Evolutionary conservation across 495 filamentous ascomycete genomes (phyloP).

Genomic region (Corynascus novoguineensis): DNA sequence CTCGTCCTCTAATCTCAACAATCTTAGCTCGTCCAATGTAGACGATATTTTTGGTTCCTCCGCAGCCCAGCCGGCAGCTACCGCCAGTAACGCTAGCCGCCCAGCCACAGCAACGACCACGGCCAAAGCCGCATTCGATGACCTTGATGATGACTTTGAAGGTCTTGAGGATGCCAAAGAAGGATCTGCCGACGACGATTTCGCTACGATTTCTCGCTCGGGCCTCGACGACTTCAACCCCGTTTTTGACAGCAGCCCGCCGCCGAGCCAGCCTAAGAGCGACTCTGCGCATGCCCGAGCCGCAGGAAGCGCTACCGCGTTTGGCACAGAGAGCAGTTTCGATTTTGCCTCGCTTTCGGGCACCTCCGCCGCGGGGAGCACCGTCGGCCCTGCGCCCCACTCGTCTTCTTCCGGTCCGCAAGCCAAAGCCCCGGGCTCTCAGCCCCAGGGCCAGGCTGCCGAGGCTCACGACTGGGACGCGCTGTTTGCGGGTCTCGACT

Average conservation of each 20-base stretch:
- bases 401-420: constrained; percentile 24
- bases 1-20: constrained; percentile 13
- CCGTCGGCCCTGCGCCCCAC: constrained; percentile 47
- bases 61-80: neutral
- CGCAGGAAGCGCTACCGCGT: constrained; percentile 21
- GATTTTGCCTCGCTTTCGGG: constrained; percentile 43
- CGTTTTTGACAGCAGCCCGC: constrained; percentile 55
- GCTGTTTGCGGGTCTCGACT: constrained; percentile 77
- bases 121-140: constrained; percentile 51
- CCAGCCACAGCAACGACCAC: constrained; percentile 19
- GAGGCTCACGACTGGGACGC: constrained; percentile 86
- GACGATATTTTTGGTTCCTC: constrained; percentile 33
- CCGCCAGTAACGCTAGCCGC: constrained; percentile 12
- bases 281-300: constrained; percentile 36
- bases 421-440: neutral
- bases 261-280: constrained; percentile 49
- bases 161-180: constrained; percentile 87
- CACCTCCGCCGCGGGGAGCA: constrained; percentile 44
- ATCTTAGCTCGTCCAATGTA: constrained; percentile 19
- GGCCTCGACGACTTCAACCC: constrained; percentile 62
- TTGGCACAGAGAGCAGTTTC: constrained; percentile 46
- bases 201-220: constrained; percentile 56
- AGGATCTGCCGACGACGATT: constrained; percentile 83
- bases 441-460: constrained; percentile 8
- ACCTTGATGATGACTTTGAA: constrained; percentile 86